Base-by-base conservation (phyloP, 164 flowering plant species). In the Euptelea pleiosperma region DNA sequence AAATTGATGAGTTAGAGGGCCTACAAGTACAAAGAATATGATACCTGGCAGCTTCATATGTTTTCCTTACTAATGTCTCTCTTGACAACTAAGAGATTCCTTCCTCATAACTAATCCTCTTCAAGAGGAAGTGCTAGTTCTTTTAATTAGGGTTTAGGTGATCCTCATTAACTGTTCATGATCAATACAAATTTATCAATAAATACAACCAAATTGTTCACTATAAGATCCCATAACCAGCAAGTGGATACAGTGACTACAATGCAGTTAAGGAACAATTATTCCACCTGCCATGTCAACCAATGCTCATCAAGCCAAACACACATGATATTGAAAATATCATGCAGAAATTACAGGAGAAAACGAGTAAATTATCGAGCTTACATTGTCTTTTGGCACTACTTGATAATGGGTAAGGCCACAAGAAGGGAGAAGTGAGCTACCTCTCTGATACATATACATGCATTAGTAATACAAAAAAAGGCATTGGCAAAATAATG, bases 321-420 rank as follows among this genome's bases (percentile, higher is more conserved):
- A 16, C 39, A 11, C 24, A 31, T 30, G 12, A 11, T 51, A 29
- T 31, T n/a, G 39, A 51, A 8, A 18, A 30, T n/a, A 28, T 50
- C 54, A 50, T 50, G 54, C 54, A 50, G 21, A 50, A 4, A 50
- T n/a, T 31, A 31, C 55, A 51, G 15, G 37, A 51, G 36, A 51
- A 8, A 12, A 22, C 6, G 22, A 50, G 28, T n/a, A n/a, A n/a
- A n/a, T n/a, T n/a, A n/a, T n/a, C n/a, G n/a, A n/a, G n/a, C n/a
- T n/a, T n/a, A n/a, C n/a, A n/a, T n/a, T n/a, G n/a, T n/a, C n/a
- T n/a, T n/a, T n/a, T n/a, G n/a, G n/a, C n/a, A n/a, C n/a, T n/a
- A n/a, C n/a, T n/a, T n/a, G n/a, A n/a, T n/a, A n/a, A n/a, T n/a
- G n/a, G n/a, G n/a, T n/a, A n/a, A 36, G 8, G 25, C 55, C 25